Base-by-base conservation (phyloP, 192 early-diverging fungal species). In the Backusella parvicylindrica region DNA sequence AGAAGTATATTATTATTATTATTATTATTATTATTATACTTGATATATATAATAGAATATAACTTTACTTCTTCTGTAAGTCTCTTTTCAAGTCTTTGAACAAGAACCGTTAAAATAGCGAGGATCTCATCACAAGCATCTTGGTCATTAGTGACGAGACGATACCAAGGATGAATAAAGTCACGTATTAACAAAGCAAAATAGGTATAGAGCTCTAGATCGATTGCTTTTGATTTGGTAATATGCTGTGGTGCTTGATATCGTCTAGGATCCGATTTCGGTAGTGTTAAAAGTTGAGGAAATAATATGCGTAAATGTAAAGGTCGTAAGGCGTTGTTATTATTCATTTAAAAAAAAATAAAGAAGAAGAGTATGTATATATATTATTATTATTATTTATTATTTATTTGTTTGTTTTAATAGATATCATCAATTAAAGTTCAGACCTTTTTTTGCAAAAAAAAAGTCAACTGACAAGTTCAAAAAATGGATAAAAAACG, bases 121-220 rank as follows among this genome's bases (percentile, higher is more conserved):
- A 86, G 79, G 41, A 87, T 72, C 2, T 80, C 79, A 9, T 74
- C 38, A 23, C 79, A 68, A 18, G 85, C 73, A 18, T 85, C 82
- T 49, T 82, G 73, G 66, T 87, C 86, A 7, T 79, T 78, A 2
- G 86, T 83, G n/a, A 87, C 73, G 1, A 67, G 60, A 7, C 79
- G 72, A 43, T 87, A 87, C 86, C 86, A 87, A 0, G 83, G 80
- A 53, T 84, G 77, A 60, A 87, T 87, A 66, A 87, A 87, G 41
- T 87, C 86, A 9, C 84, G 70, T 60, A 87, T 70, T 37, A 85
- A 49, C 12, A 85, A 41, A 16, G 86, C 86, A 8, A 87, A 70
- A 49, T 84, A 84, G n/a, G 81, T 85, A 67, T 84, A 87, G 0
- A 85, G 74, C 76, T 87, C 86, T 23, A 79, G 64, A 77, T 87